Percentiles rank a stretch among this genome's conserved stretches.
Evolutionary conservation across 768 basidiomycete species (phyloP).

Genomic region (Russula sp.): DNA sequence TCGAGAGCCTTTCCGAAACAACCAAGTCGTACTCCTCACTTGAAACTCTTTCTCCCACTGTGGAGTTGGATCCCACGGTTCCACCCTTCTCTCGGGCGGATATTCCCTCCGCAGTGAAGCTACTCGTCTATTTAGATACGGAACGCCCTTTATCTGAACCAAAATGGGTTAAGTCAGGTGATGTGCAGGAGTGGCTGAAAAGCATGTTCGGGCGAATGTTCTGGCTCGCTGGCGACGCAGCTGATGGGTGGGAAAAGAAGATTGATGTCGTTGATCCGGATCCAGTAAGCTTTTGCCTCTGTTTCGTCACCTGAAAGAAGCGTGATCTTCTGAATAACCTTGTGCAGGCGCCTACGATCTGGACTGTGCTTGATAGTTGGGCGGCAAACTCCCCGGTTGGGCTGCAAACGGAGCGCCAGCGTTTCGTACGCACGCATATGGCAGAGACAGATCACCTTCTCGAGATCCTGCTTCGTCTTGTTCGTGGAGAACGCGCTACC

Average conservation of each 20-base stretch:
- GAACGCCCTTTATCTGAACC: slow-evolving; percentile 89
- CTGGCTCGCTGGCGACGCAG: slow-evolving; percentile 75
- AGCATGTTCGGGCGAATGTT: slow-evolving; percentile 86
- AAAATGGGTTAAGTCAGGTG: slow-evolving; percentile 94
- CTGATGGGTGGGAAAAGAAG: slow-evolving; percentile 94
- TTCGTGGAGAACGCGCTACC: slow-evolving; percentile 80
- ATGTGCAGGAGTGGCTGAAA: slow-evolving; percentile 89
- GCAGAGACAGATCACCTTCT: slow-evolving; percentile 81
- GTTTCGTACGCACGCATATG: slow-evolving; percentile 87
- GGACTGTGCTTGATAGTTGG: slow-evolving; percentile 89
- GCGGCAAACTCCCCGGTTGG: slow-evolving; percentile 78
- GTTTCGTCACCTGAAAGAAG: neutral
- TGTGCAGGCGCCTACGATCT: slow-evolving; percentile 80
- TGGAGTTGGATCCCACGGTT: slow-evolving; percentile 54
- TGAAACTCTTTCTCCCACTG: slow-evolving; percentile 39
- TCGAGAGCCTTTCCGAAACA: slow-evolving; percentile 66
- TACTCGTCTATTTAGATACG: slow-evolving; percentile 78
- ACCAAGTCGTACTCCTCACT: slow-evolving; percentile 66
- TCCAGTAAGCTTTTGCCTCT: slow-evolving; percentile 52
- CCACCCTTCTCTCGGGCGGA: slow-evolving; percentile 61
- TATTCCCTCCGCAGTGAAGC: slow-evolving; percentile 51
- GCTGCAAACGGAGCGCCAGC: slow-evolving; percentile 65
- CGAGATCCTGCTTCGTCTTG: slow-evolving; percentile 88
- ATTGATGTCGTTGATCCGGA: slow-evolving; percentile 91
- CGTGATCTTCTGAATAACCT: slow-evolving; percentile 8